Evolutionary conservation across 2,329 filamentous ascomycete species (phyloP).

Genomic region (Xylaria sp.): DNA sequence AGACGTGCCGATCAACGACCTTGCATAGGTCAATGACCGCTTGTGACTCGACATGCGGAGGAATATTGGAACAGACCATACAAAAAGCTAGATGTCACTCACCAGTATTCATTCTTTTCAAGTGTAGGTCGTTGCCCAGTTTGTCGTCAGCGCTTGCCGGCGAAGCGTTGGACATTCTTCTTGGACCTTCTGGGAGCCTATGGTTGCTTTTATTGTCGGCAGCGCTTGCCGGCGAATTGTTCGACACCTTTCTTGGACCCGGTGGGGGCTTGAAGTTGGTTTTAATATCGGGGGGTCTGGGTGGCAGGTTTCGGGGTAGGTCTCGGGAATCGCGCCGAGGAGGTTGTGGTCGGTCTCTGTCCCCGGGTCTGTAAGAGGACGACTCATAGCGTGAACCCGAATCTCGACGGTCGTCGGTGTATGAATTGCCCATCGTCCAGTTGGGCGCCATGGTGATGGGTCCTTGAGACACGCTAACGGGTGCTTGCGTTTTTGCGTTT

Average conservation of each 20-base stretch:
- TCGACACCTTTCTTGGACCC: constrained; percentile 22
- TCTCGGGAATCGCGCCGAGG: constrained; percentile 35
- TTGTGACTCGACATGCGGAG: too few relatives aligned
- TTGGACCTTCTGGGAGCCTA: constrained; percentile 14
- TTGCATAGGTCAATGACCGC: too few relatives aligned
- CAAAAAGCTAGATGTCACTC: constrained; percentile 22
- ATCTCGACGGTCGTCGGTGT: constrained; percentile 36
- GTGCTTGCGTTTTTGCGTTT: neutral
- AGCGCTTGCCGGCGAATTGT: constrained; percentile 18
- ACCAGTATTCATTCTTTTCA: constrained; percentile 37
- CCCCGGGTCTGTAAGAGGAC: constrained; percentile 30
- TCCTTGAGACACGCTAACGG: constrained; percentile 2
- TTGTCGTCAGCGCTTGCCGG: constrained; percentile 12
- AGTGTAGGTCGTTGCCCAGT: constrained; percentile 10
- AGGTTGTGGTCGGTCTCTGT: constrained; percentile 40
- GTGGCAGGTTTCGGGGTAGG: constrained; percentile 15
- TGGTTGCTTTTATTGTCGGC: neutral
- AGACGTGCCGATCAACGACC: neutral
- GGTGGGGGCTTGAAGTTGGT: neutral
- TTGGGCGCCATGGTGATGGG: constrained; percentile 30
- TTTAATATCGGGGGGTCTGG: constrained; percentile 20
- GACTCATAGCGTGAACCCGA: constrained; percentile 23
- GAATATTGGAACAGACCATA: neutral
- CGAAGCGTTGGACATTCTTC: constrained; percentile 20
- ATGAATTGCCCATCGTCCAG: constrained; percentile 28